Conservation (phyloP, 2,329 filamentous ascomycete genomes). For the Bipolaris bicolor region DNA sequence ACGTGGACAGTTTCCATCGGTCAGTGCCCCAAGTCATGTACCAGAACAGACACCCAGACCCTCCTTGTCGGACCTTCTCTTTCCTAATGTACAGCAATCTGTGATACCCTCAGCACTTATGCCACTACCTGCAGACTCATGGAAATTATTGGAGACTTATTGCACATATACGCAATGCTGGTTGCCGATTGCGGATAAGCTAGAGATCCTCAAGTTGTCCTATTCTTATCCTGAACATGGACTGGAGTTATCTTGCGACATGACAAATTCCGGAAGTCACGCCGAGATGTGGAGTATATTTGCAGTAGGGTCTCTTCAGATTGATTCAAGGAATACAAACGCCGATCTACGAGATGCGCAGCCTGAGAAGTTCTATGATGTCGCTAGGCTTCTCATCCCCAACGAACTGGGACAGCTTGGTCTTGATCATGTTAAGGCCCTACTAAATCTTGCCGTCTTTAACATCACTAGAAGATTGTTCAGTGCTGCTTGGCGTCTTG, state of each 20-base stretch:
- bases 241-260: constrained; percentile 35
- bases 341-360: constrained; percentile 8
- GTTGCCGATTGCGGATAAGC: constrained; percentile 74
- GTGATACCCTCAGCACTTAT: constrained; percentile 1
- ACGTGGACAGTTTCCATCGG: constrained; percentile 8
- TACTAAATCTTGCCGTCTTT: constrained; percentile 62
- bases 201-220: constrained; percentile 63
- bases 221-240: constrained; percentile 60
- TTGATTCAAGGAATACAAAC: background rate
- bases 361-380: constrained; percentile 26
- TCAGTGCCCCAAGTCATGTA: constrained; percentile 1
- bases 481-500: constrained; percentile 66
- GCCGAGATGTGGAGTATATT: constrained; percentile 55
- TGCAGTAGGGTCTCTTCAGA: constrained; percentile 45
- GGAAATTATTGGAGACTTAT: constrained; percentile 59
- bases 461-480: constrained; percentile 65
- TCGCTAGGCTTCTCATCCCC: constrained; percentile 36
- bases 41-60: background rate
- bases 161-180: constrained; percentile 77
- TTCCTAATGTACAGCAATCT: constrained; percentile 25
- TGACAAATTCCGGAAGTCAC: constrained; percentile 44
- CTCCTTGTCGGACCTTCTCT: constrained; percentile 1
- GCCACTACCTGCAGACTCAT: constrained; percentile 64
- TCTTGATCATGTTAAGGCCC: constrained; percentile 49
- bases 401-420: constrained; percentile 38